A percentile compares a stretch with the other conserved stretches of the same genome.
These are phyloP conservation scores for Dendrobium officinale DNA, from an alignment of 106 monocot genomes.

Conservation along the genomic window DNA sequence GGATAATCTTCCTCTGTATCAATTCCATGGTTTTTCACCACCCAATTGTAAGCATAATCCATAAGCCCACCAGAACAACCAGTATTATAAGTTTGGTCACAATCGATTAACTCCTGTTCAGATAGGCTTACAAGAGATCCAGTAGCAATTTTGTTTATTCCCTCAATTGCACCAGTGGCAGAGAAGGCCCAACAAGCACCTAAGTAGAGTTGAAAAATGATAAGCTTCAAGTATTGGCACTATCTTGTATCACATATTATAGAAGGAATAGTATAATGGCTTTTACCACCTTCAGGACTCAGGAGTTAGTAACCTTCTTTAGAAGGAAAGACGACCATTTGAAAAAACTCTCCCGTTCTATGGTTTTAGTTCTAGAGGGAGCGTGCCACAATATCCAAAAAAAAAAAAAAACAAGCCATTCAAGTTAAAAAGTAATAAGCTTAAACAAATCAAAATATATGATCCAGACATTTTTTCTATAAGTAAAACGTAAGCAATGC, in stretches of 20 bases:
- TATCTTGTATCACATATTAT: neutral
- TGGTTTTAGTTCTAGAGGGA: too few species aligned
- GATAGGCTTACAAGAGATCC: conserved; percentile 90
- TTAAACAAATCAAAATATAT: too few species aligned
- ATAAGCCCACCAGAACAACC: conserved; percentile 92
- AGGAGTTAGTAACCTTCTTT: neutral
- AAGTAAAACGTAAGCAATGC: too few species aligned
- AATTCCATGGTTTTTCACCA: conserved; percentile 75
- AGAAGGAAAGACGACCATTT: neutral
- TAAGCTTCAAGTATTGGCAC: neutral
- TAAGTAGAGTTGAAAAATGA: conserved; percentile 12
- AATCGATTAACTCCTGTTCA: conserved; percentile 90
- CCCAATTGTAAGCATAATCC: conserved; percentile 93
- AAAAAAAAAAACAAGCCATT: too few species aligned
- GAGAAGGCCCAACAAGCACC: conserved; percentile 99
- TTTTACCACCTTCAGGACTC: neutral
- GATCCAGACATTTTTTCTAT: too few species aligned
- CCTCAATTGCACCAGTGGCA: conserved; percentile 95
- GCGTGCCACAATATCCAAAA: too few species aligned
- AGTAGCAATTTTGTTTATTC: conserved; percentile 89
- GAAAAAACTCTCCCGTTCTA: neutral
- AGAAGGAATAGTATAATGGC: neutral
- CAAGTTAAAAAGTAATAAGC: too few species aligned
- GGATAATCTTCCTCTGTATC: conserved; percentile 92
- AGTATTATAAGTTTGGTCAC: conserved; percentile 71